Evolutionary conservation across 352 stramenopile species (phyloP).

Genomic region (Phytophthora hybrid): DNA sequence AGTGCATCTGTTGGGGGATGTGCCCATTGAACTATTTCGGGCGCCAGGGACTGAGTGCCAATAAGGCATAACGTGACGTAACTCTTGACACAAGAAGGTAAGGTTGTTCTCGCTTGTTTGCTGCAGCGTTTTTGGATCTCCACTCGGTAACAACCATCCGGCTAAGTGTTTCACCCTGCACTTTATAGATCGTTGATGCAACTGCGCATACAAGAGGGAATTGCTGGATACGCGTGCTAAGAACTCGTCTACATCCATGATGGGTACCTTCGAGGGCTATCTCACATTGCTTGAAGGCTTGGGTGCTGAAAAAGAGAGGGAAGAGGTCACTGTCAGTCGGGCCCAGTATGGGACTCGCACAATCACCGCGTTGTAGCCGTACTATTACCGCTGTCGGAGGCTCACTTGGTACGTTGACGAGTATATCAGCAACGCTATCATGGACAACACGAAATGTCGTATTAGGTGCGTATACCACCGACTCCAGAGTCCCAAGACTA

Average conservation of each 20-base stretch:
- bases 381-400: conserved; percentile 4
- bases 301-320: conserved; percentile 4
- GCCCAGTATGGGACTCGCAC: not conserved
- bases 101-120: conserved; percentile 18
- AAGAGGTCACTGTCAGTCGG: conserved; percentile 10
- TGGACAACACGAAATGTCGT: conserved; percentile 12
- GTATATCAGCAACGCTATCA: not conserved
- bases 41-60: too few species aligned
- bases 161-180: conserved; percentile 22
- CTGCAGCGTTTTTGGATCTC: not conserved
- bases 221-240: conserved; percentile 6
- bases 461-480: not conserved
- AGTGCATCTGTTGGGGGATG: too few species aligned
- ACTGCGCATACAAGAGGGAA: conserved; percentile 22
- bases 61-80: conserved; percentile 10
- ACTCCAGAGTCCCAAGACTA: conserved; percentile 7
- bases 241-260: not conserved
- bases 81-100: conserved; percentile 23
- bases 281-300: not conserved
- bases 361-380: not conserved
- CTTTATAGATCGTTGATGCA: conserved; percentile 14
- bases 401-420: conserved; percentile 1
- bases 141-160: conserved; percentile 21
- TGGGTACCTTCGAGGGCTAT: conserved; percentile 3
- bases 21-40: too few species aligned